Percentiles rank a stretch among this genome's conserved stretches.
These are phyloP conservation scores for sweet orange (Citrus sinensis) DNA, from an alignment of 345 rosid species.

Conservation along the genomic window DNA sequence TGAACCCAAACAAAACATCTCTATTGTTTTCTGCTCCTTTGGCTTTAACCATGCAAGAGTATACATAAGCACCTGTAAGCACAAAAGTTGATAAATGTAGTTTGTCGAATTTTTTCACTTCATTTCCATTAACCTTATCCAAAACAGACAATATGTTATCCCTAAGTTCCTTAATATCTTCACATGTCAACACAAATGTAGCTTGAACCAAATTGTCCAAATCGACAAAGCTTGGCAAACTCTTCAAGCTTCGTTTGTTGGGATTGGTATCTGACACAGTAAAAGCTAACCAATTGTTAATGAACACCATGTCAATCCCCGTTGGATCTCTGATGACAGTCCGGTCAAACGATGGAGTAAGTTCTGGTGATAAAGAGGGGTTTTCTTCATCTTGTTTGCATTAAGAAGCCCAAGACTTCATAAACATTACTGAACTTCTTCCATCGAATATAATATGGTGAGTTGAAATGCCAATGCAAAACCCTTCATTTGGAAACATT, in stretches of 20 bases:
- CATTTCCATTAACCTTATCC: neutral
- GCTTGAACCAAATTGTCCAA: constrained; percentile 1
- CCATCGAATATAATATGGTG: constrained; percentile 17
- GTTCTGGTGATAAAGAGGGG: neutral
- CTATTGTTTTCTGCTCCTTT: constrained; percentile 3
- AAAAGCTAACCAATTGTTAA: neutral
- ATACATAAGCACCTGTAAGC: constrained; percentile 11
- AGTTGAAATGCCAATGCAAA: constrained; percentile 3
- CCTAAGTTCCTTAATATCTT: constrained; percentile 19
- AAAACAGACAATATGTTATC: constrained; percentile 3
- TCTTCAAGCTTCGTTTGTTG: constrained; percentile 8
- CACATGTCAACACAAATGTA: constrained; percentile 13
- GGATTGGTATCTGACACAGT: neutral
- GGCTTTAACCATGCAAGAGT: constrained; percentile 19
- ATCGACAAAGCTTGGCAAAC: neutral
- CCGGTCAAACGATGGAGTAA: constrained; percentile 28
- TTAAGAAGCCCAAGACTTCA: constrained; percentile 19
- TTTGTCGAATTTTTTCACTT: neutral
- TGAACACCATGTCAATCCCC: neutral
- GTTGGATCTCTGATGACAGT: constrained; percentile 14
- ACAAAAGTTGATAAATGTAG: constrained; percentile 29
- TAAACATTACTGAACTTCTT: neutral
- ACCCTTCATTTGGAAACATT: constrained; percentile 11
- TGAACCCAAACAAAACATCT: constrained; percentile 3
- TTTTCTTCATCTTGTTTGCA: neutral